Evolutionary conservation across 2,329 filamentous ascomycete species (phyloP).

Genomic region (Lithohypha guttulata): DNA sequence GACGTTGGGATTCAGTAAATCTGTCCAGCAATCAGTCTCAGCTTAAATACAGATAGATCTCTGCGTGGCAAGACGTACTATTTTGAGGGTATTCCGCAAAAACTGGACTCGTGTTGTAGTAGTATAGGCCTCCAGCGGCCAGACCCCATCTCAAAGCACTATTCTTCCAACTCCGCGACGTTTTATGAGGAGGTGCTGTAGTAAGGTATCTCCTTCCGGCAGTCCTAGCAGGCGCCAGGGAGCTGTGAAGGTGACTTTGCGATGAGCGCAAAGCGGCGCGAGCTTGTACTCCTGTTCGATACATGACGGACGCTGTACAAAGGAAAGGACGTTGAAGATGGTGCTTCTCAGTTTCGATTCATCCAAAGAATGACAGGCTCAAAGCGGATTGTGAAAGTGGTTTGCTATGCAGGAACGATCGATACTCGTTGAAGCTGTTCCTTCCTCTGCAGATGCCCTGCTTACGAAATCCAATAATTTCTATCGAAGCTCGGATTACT

Average conservation of each 20-base stretch:
- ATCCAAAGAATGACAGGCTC: too few relatives aligned
- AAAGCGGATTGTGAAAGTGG: too few relatives aligned
- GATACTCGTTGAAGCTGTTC: background rate
- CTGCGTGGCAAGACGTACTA: slow-evolving; percentile 45
- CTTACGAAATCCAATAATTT: slow-evolving; percentile 6
- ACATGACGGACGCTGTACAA: too few relatives aligned
- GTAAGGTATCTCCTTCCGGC: slow-evolving; percentile 40
- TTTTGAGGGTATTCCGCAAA: slow-evolving; percentile 68
- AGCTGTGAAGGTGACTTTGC: background rate
- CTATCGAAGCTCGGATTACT: background rate
- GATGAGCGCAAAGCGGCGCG: slow-evolving; percentile 7
- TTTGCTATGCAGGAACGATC: background rate
- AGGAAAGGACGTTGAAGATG: too few relatives aligned
- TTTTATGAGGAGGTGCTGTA: slow-evolving; percentile 50
- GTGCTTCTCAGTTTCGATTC: too few relatives aligned
- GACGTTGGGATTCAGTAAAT: slow-evolving; percentile 21
- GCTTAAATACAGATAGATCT: background rate
- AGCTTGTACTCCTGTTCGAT: slow-evolving; percentile 1
- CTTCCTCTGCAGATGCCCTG: background rate
- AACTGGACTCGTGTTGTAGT: slow-evolving; percentile 79
- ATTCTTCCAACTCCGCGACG: slow-evolving; percentile 73
- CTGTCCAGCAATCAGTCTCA: slow-evolving; percentile 11
- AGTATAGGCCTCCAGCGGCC: slow-evolving; percentile 70
- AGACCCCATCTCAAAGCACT: slow-evolving; percentile 61
- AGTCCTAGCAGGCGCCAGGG: slow-evolving; percentile 2